A percentile compares a stretch with the other conserved stretches of the same genome.
Evolutionary conservation across 1,139 yeast species (phyloP).

Genomic region (Geotrichum aggregatum): DNA sequence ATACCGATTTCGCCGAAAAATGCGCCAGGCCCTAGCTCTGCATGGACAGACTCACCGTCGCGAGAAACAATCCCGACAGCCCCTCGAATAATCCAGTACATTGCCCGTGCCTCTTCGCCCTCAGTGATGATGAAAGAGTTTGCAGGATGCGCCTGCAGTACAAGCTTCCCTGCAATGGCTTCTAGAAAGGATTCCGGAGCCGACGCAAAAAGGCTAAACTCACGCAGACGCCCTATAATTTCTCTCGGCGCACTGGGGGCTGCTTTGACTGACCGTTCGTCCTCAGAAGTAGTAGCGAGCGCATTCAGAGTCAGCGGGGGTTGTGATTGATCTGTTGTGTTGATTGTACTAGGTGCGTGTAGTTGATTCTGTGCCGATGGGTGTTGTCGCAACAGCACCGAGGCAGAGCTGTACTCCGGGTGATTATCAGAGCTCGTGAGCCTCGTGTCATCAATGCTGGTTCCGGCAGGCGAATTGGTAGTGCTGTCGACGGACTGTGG

Average conservation of each 20-base stretch:
- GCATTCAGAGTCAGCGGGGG: background rate
- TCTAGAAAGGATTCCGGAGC: slow-evolving; percentile 64
- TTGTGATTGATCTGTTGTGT: no score
- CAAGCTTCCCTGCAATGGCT: slow-evolving; percentile 55
- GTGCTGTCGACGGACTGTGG: background rate
- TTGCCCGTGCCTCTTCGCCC: slow-evolving; percentile 71
- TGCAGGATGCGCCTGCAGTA: slow-evolving; percentile 58
- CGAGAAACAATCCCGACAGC: slow-evolving; percentile 70
- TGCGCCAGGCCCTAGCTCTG: slow-evolving; percentile 63
- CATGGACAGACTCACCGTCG: slow-evolving; percentile 71
- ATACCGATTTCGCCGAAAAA: slow-evolving; percentile 80
- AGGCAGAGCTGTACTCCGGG: no score
- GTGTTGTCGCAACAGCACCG: background rate
- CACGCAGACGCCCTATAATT: slow-evolving; percentile 49
- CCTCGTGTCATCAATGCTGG: no score
- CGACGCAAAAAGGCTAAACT: slow-evolving; percentile 57
- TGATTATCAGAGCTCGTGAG: no score
- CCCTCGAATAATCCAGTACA: slow-evolving; percentile 78
- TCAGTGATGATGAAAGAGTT: slow-evolving; percentile 63
- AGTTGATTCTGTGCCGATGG: no score
- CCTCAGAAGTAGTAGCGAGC: background rate
- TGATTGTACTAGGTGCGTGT: no score
- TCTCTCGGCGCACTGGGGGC: slow-evolving; percentile 32
- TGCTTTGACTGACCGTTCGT: background rate
- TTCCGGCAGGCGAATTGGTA: background rate